phyloP scores from a whole-genome alignment of 2,329 filamentous ascomycete genomes.

The Magnaporthiopsis poae region DNA sequence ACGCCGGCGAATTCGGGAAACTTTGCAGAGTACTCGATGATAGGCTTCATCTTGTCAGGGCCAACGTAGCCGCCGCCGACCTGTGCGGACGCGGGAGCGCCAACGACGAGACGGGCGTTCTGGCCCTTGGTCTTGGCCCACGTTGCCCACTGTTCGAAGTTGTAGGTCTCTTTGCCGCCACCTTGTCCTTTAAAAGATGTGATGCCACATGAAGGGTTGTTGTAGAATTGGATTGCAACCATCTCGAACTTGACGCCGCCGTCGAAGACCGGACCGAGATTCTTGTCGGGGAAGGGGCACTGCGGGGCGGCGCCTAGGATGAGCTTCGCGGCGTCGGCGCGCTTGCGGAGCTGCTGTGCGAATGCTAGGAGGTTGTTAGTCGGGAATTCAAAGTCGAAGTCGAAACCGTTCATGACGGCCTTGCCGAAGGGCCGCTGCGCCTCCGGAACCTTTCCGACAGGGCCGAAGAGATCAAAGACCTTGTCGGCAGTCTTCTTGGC shows the following conservation, averaged over 20 bases:
- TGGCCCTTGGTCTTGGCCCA: constrained; percentile 52
- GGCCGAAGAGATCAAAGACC: constrained; percentile 64
- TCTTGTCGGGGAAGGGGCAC: constrained; percentile 55
- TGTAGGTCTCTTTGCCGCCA: constrained; percentile 37
- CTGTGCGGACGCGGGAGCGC: constrained; percentile 45
- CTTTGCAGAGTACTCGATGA: constrained; percentile 43
- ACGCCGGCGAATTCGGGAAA: constrained; percentile 56
- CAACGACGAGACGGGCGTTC: constrained; percentile 50
- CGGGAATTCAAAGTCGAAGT: constrained; percentile 59
- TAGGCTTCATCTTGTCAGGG: constrained; percentile 30
- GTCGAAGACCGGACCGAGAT: constrained; percentile 47
- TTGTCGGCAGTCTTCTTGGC: constrained; percentile 49
- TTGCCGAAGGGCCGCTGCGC: constrained; percentile 53
- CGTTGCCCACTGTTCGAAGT: constrained; percentile 54
- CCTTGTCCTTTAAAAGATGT: constrained; percentile 36
- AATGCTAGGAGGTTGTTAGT: constrained; percentile 53
- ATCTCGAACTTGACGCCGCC: constrained; percentile 45
- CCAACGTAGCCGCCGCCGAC: constrained; percentile 48
- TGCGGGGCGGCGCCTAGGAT: constrained; percentile 58
- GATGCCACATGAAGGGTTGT: constrained; percentile 53
- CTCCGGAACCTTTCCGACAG: constrained; percentile 18
- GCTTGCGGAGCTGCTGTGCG: constrained; percentile 44
- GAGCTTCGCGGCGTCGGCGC: constrained; percentile 45
- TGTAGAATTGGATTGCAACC: constrained; percentile 58
- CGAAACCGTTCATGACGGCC: constrained; percentile 62